These are phyloP conservation scores for Mycena metata DNA, from an alignment of 768 basidiomycete species.

Conservation along the genomic window DNA sequence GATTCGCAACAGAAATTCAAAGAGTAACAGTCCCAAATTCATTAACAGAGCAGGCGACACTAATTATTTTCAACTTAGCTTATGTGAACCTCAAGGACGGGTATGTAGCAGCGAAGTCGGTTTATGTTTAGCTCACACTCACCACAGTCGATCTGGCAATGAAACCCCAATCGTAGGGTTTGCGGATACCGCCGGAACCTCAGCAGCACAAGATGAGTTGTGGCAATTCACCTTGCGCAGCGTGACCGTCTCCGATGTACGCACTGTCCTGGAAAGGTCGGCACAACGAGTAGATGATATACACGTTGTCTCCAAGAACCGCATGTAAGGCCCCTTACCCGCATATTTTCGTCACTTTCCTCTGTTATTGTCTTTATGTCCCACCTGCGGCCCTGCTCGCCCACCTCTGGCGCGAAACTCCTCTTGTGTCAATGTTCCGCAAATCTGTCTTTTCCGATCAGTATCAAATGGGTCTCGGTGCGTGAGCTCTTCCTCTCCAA, in stretches of 20 bases:
- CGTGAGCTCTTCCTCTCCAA: neutral
- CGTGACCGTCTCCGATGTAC: neutral
- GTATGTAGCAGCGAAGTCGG: neutral
- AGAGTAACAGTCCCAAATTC: neutral
- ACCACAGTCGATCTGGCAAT: neutral
- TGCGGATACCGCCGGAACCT: neutral
- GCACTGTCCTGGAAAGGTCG: neutral
- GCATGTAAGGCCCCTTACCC: neutral
- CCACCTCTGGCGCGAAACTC: neutral
- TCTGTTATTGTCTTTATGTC: neutral
- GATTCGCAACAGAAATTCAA: neutral
- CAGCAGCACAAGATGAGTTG: constrained; percentile 1
- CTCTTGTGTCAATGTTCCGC: neutral
- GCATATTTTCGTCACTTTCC: neutral
- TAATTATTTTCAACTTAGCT: neutral
- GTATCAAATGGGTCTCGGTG: neutral
- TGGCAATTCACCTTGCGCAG: neutral
- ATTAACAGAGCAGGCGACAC: neutral
- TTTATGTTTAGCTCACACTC: neutral
- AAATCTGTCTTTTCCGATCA: neutral
- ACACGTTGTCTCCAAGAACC: neutral
- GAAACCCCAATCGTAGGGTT: neutral
- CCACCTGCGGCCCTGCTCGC: neutral
- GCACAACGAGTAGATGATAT: neutral
- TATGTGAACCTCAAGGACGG: neutral